Percentiles rank a stretch among this genome's conserved stretches.
Evolutionary conservation across 2,329 filamentous ascomycete species (phyloP).

Genomic region (Grosmannia clavigera): DNA sequence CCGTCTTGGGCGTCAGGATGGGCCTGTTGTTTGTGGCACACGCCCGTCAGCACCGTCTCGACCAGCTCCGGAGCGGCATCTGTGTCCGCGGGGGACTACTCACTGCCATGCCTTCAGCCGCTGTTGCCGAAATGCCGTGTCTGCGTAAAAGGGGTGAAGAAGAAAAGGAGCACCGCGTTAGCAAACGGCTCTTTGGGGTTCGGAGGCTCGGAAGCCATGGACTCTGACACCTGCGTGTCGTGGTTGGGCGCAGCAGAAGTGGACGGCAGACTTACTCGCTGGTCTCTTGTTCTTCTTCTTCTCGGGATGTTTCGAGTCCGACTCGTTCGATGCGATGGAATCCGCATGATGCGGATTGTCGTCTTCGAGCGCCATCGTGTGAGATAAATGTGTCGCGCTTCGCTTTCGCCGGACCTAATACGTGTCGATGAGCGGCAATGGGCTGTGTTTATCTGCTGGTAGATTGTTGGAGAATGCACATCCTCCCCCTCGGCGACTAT

Average conservation of each 20-base stretch:
- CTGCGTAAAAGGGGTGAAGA: constrained; percentile 28
- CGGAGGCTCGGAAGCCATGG: neutral
- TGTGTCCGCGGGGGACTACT: constrained; percentile 26
- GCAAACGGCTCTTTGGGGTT: neutral
- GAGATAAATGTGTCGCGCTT: neutral
- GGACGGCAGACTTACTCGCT: constrained; percentile 50
- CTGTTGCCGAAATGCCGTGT: constrained; percentile 95
- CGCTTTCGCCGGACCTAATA: neutral
- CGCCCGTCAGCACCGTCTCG: constrained; percentile 4
- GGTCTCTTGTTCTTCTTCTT: constrained; percentile 87
- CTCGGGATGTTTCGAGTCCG: constrained; percentile 40
- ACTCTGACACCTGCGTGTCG: neutral
- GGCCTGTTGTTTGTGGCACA: constrained; percentile 42
- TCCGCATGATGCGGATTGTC: constrained; percentile 26
- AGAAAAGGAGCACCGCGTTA: neutral
- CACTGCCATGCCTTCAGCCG: constrained; percentile 98
- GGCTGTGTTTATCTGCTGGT: neutral
- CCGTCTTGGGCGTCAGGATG: constrained; percentile 89
- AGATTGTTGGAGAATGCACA: neutral
- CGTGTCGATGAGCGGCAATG: neutral
- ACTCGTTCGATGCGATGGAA: constrained; percentile 44
- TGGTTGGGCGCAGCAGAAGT: neutral
- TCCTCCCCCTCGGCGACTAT: neutral
- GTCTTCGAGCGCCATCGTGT: constrained; percentile 25
- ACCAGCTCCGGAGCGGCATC: neutral